Percentiles rank a stretch among this genome's conserved stretches.
Conservation (phyloP, 1,284 basidiomycete species). For the Rhodotorula sp. region DNA sequence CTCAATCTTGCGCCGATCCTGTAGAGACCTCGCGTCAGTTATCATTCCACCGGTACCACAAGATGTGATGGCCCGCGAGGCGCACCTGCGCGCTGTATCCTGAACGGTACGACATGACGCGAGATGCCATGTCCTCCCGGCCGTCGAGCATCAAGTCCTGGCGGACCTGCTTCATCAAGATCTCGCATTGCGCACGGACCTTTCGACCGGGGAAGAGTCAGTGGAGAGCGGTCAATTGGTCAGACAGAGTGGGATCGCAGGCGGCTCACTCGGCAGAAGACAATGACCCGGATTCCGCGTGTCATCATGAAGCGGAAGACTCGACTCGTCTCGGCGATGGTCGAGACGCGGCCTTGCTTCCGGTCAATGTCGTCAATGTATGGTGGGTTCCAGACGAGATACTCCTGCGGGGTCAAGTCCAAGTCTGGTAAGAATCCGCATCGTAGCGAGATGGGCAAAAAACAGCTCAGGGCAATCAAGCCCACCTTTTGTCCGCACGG, state of each 20-base stretch:
- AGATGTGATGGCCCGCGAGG: neutral
- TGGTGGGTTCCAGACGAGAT: constrained; percentile 71
- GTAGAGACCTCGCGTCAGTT: neutral
- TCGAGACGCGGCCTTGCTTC: constrained; percentile 60
- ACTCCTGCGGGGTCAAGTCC: constrained; percentile 46
- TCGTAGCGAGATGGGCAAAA: neutral
- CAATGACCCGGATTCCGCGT: constrained; percentile 72
- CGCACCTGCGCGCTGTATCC: constrained; percentile 63
- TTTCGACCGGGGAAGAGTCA: constrained; percentile 44
- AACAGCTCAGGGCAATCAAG: too few relatives aligned
- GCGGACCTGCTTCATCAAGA: constrained; percentile 75
- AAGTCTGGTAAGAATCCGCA: too few relatives aligned
- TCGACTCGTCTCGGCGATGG: constrained; percentile 68
- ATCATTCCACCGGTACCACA: too few relatives aligned
- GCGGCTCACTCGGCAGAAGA: constrained; percentile 76
- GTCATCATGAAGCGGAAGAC: constrained; percentile 80
- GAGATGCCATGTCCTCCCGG: constrained; percentile 69
- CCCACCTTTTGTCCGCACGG: constrained; percentile 70
- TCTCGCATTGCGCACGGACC: constrained; percentile 77
- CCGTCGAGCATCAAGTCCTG: constrained; percentile 71
- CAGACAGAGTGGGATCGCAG: too few relatives aligned
- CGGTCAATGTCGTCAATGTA: constrained; percentile 62
- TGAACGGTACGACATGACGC: constrained; percentile 80
- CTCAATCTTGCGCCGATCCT: constrained; percentile 82
- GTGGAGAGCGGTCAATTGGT: neutral